These are phyloP conservation scores for Pythium rhizo-oryzae DNA, from an alignment of 352 stramenopile genomes.

Conservation along the genomic window DNA sequence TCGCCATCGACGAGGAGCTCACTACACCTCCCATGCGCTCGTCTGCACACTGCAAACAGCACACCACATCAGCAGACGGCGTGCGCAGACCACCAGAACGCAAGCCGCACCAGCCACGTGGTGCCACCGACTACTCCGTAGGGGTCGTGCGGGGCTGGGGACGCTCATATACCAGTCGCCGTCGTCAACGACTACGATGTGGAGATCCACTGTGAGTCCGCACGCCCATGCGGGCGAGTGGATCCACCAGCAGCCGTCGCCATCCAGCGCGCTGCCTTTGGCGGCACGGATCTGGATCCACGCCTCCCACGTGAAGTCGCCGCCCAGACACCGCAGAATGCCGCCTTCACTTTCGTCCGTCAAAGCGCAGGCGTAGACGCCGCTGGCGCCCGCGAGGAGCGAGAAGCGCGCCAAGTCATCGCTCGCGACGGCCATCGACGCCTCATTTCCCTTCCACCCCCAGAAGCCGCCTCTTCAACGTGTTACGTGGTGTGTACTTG, in stretches of 20 bases:
- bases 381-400: slow-evolving; percentile 26
- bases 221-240: slow-evolving; percentile 33
- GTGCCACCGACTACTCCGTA: slow-evolving; percentile 18
- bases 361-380: slow-evolving; percentile 14
- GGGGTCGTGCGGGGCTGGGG: background rate
- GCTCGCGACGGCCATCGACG: slow-evolving; percentile 39
- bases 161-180: slow-evolving; percentile 9
- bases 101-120: slow-evolving; percentile 26
- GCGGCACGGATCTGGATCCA: slow-evolving; percentile 39
- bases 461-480: slow-evolving; percentile 24
- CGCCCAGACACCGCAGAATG: slow-evolving; percentile 5
- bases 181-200: slow-evolving; percentile 15
- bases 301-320: slow-evolving; percentile 34
- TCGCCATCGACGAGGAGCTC: slow-evolving; percentile 22
- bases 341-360: slow-evolving; percentile 10
- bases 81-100: no score
- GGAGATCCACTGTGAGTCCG: slow-evolving; percentile 21
- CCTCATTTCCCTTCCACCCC: background rate
- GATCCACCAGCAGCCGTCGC: slow-evolving; percentile 36
- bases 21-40: background rate
- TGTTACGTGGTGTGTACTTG: slow-evolving; percentile 16
- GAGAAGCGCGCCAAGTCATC: slow-evolving; percentile 46
- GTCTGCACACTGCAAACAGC: background rate
- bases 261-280: background rate
- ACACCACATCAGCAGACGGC: background rate